phyloP scores from a whole-genome alignment of 1,284 basidiomycete species.

The Ganoderma sp. region DNA sequence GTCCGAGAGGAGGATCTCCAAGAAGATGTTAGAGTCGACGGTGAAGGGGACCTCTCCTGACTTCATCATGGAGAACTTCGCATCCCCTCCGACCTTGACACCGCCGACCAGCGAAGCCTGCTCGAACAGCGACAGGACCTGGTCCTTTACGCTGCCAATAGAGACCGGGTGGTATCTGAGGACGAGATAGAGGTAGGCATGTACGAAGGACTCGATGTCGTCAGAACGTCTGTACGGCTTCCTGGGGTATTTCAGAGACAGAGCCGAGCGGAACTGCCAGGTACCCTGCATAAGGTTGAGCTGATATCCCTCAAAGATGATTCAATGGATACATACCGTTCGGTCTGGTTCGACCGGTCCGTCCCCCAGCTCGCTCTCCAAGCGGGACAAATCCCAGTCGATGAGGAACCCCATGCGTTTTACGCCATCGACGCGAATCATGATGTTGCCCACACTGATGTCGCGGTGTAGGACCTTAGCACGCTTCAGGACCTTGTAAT shows the following conservation, averaged over 20 bases:
- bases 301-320: too few species aligned
- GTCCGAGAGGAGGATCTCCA: too few species aligned
- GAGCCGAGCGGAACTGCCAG: constrained; percentile 24
- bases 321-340: too few species aligned
- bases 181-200: constrained; percentile 8
- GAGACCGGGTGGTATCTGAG: constrained; percentile 8
- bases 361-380: not conserved
- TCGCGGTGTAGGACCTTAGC: constrained; percentile 16
- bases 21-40: too few species aligned
- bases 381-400: constrained; percentile 23
- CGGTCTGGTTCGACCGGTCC: constrained; percentile 4
- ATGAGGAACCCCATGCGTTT: not conserved
- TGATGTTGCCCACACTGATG: constrained; percentile 22
- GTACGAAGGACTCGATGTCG: constrained; percentile 27
- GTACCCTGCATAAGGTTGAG: constrained; percentile 21
- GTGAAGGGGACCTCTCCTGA: too few species aligned
- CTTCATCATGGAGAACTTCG: too few species aligned
- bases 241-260: constrained; percentile 5
- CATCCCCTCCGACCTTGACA: not conserved
- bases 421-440: too few species aligned
- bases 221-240: constrained; percentile 23
- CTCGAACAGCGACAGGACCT: not conserved
- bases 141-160: not conserved
- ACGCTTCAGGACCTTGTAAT: not conserved
- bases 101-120: not conserved